These are phyloP conservation scores for Magnolia sinica DNA, from an alignment of 164 flowering plant genomes.

Conservation along the genomic window DNA sequence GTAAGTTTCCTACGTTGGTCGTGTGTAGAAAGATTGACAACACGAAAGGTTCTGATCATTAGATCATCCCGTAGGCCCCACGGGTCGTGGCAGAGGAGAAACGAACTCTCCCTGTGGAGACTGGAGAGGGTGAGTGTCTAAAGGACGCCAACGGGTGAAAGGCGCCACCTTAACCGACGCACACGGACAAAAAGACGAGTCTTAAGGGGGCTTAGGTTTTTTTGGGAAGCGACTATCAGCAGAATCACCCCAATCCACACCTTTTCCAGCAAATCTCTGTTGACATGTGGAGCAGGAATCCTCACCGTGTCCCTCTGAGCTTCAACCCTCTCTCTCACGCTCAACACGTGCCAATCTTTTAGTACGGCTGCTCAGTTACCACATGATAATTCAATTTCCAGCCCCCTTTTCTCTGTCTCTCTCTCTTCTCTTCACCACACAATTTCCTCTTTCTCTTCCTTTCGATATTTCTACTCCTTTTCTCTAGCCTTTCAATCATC, in stretches of 20 bases:
- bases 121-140: too few relatives aligned
- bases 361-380: neutral
- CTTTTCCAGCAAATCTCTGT: neutral
- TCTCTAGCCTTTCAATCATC: neutral
- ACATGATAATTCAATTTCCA: neutral
- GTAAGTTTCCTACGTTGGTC: too few relatives aligned
- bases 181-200: too few relatives aligned
- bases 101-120: too few relatives aligned
- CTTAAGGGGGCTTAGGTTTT: too few relatives aligned
- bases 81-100: too few relatives aligned
- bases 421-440: neutral
- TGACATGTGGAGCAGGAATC: neutral
- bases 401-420: neutral
- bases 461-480: neutral
- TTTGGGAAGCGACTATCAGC: neutral
- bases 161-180: too few relatives aligned
- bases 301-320: neutral
- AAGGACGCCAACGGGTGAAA: too few relatives aligned
- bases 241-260: neutral
- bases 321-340: neutral
- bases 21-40: too few relatives aligned
- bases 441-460: neutral
- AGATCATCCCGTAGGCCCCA: too few relatives aligned
- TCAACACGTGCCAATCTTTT: neutral
- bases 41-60: too few relatives aligned